Conservation (phyloP, 176 grass and related monocot species). For the Oryza longistaminata region DNA sequence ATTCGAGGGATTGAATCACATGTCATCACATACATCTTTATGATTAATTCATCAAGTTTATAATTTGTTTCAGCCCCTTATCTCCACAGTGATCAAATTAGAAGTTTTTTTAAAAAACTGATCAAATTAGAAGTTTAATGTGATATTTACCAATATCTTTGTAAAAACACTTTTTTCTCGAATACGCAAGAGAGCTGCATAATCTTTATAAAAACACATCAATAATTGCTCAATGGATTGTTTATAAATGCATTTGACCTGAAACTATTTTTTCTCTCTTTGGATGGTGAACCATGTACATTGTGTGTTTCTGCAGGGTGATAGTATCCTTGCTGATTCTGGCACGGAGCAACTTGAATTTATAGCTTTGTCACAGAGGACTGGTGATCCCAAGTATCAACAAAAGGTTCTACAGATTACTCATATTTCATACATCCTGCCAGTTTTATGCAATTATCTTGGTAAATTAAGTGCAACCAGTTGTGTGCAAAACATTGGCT, state of each 20-base stretch:
- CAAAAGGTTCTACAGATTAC: slow-evolving; percentile 62
- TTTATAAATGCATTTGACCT: slow-evolving; percentile 2
- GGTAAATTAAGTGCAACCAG: slow-evolving; percentile 9
- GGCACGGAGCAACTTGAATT: slow-evolving; percentile 97
- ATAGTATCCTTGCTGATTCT: slow-evolving; percentile 96
- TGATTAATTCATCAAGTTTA: neutral
- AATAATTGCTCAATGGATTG: neutral
- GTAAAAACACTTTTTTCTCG: neutral
- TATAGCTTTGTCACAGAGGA: slow-evolving; percentile 95
- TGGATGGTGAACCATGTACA: slow-evolving; percentile 14
- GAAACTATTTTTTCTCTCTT: neutral
- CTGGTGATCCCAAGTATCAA: slow-evolving; percentile 87
- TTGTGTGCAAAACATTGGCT: slow-evolving; percentile 20
- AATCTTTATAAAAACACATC: neutral
- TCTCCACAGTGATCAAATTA: neutral
- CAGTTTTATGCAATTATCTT: slow-evolving; percentile 34
- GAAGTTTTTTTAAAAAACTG: no score
- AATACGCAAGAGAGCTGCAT: no score
- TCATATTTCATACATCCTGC: slow-evolving; percentile 19
- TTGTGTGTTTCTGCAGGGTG: slow-evolving; percentile 62
- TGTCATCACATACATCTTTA: neutral
- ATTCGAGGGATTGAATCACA: slow-evolving; percentile 12
- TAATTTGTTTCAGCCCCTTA: neutral
- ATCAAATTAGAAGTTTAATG: neutral
- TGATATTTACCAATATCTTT: slow-evolving; percentile 4